Percentiles rank a stretch among this genome's conserved stretches.
Evolutionary conservation across 805 yeast genomes (phyloP).

Genomic region (Cyberlindnera maclurae): DNA sequence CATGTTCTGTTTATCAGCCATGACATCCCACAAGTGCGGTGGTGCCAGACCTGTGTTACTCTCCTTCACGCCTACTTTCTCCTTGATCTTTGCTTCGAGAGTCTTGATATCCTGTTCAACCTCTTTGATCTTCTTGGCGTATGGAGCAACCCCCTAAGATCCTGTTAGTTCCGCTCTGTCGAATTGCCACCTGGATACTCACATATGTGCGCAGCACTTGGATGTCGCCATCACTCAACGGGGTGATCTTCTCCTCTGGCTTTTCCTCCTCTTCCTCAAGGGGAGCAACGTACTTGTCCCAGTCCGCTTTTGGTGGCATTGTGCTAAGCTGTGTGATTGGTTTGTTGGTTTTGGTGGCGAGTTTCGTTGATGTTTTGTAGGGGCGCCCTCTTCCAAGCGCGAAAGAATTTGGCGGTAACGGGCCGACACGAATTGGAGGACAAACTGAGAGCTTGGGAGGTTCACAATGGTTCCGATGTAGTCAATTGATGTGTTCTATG

Average conservation of each 20-base stretch:
- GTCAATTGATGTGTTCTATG: too few species aligned
- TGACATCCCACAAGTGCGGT: slow-evolving; percentile 95
- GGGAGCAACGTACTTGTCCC: slow-evolving; percentile 97
- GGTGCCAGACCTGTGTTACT: slow-evolving; percentile 97
- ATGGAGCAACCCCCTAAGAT: slow-evolving; percentile 83
- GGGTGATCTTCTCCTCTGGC: slow-evolving; percentile 68
- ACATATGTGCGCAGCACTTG: slow-evolving; percentile 90
- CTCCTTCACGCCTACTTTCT: slow-evolving; percentile 89
- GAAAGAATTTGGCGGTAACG: too few species aligned
- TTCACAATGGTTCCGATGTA: too few species aligned
- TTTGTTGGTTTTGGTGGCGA: background rate
- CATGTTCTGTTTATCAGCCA: slow-evolving; percentile 92
- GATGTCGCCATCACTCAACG: slow-evolving; percentile 93
- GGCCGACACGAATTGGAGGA: too few species aligned
- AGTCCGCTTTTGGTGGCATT: slow-evolving; percentile 96
- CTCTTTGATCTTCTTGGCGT: slow-evolving; percentile 70
- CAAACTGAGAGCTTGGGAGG: too few species aligned
- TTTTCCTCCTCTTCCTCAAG: slow-evolving; percentile 47
- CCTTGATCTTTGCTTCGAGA: slow-evolving; percentile 83
- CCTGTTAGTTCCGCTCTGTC: slow-evolving; percentile 8
- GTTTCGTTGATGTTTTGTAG: background rate
- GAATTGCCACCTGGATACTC: slow-evolving; percentile 15
- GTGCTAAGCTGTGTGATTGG: background rate
- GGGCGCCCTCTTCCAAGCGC: background rate
- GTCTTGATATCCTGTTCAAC: slow-evolving; percentile 83